A percentile compares a stretch with the other conserved stretches of the same genome.
Conservation (phyloP, 2,329 filamentous ascomycete genomes). For the Epichloe hybrida region DNA sequence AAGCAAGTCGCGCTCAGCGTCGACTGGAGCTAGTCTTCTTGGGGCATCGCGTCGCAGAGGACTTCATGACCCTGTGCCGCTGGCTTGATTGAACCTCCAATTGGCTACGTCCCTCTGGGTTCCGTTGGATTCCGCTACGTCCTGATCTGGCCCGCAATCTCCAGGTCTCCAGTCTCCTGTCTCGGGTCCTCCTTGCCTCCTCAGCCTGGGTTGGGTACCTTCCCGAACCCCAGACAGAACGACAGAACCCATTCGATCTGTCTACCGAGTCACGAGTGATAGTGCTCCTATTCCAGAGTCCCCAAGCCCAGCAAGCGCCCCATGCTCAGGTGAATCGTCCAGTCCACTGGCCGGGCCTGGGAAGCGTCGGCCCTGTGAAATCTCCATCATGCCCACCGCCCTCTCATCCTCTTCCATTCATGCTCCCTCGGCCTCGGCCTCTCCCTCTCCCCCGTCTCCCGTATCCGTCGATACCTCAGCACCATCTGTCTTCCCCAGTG, state of each 20-base stretch:
- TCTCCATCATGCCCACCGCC: conserved; percentile 7
- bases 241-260: background rate
- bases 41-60: background rate
- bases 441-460: background rate
- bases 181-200: background rate
- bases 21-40: background rate
- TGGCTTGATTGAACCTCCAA: background rate
- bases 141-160: background rate
- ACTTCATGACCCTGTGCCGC: background rate
- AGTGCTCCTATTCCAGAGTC: background rate
- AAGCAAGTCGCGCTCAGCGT: background rate
- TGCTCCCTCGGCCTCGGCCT: background rate
- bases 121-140: background rate
- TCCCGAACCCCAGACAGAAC: conserved; percentile 1
- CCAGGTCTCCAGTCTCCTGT: background rate
- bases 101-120: background rate
- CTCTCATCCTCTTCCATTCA: background rate
- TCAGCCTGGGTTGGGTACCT: background rate
- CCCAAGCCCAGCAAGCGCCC: background rate
- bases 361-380: conserved; percentile 3
- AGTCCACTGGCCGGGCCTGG: background rate
- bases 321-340: conserved; percentile 2
- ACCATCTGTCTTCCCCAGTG: background rate
- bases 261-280: background rate
- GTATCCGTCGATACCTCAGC: background rate